A percentile compares a stretch with the other conserved stretches of the same genome.
Evolutionary conservation across 805 yeast genomes (phyloP).

Genomic region (Millerozyma acaciae): DNA sequence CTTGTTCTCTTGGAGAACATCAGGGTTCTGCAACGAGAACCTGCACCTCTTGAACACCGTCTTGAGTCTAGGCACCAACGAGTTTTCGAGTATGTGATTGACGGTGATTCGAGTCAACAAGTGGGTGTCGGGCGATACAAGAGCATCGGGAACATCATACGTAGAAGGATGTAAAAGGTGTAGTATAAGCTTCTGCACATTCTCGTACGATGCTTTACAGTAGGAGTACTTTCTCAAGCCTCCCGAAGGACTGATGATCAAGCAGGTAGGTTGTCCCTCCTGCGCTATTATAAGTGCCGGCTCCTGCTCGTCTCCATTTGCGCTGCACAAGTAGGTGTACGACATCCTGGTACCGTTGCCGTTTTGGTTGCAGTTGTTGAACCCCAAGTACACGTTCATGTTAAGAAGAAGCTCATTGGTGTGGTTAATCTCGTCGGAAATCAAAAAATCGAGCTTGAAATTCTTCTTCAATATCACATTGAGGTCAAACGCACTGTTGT

Average conservation of each 20-base stretch:
- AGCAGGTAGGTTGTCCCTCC: constrained; percentile 21
- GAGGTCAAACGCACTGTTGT: constrained; percentile 28
- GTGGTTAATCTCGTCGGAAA: constrained; percentile 32
- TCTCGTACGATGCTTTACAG: constrained; percentile 33
- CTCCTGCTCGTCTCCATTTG: constrained; percentile 11
- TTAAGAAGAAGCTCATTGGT: constrained; percentile 31
- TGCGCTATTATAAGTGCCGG: constrained; percentile 33
- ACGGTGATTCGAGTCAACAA: constrained; percentile 26
- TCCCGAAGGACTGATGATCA: constrained; percentile 34
- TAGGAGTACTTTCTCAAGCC: constrained; percentile 39
- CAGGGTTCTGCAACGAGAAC: constrained; percentile 25
- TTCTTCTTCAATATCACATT: constrained; percentile 32
- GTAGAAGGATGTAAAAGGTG: constrained; percentile 17
- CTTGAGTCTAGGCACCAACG: constrained; percentile 27
- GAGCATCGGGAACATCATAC: neutral
- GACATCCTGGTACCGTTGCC: constrained; percentile 14
- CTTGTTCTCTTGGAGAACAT: constrained; percentile 12
- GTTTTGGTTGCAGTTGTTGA: constrained; percentile 17
- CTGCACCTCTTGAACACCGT: constrained; percentile 26
- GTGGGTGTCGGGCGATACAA: neutral
- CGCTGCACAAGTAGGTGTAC: constrained; percentile 20
- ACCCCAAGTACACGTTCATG: constrained; percentile 30
- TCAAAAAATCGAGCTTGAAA: constrained; percentile 27
- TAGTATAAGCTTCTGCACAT: constrained; percentile 18
- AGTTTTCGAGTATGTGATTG: constrained; percentile 24